Base-by-base conservation (phyloP, 208 protist species). In the Acanthamoeba sp. region DNA sequence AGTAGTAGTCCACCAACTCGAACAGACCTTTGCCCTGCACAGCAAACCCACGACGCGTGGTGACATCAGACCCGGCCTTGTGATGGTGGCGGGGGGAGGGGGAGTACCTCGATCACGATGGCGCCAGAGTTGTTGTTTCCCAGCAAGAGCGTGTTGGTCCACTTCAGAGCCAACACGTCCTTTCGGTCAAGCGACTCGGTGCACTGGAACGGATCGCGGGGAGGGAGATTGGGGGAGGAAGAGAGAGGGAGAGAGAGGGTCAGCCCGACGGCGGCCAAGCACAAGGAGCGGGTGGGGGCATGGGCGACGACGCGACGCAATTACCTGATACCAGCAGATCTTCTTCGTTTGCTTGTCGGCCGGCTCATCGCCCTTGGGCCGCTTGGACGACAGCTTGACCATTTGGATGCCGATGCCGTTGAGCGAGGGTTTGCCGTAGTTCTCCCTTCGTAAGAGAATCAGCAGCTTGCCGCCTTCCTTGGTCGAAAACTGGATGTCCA, bases 341-440 rank as follows among this genome's bases (percentile, higher is more conserved):
- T 93, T 80, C 42, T 73, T 93, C 87, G 71, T 22, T 7, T 32
- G 29, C 42, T 78, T 87, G 59, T 89, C 42, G 20, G 57, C 62
- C 9, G 62, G 32, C 7, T 57, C 91, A 9, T n/a, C 91, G 32
- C 57, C 29, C 32, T 7, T 16, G n/a, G 22, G 29, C 27, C 50
- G 50, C 18, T 89, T 89, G 38, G 42, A 55, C 12, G 80, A 89
- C 29, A 94, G 24, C 52, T 69, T 69, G n/a, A 94, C 64, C 91
- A 94, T 94, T n/a, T 94, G 91, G 14, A 94, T 59, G 62, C 91
- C 91, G 27, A 94, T 73, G 18, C 91, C 91, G 66, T 94, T 94
- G 12, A 76, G 48, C 20, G 59, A 76, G 36, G 34, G 20, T 40
- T 59, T 50, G 36, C 52, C 82, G 42, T 85, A 94, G 62, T 94